phyloP scores from a whole-genome alignment of 2,329 filamentous ascomycete species.

The Penicillium paneum region DNA sequence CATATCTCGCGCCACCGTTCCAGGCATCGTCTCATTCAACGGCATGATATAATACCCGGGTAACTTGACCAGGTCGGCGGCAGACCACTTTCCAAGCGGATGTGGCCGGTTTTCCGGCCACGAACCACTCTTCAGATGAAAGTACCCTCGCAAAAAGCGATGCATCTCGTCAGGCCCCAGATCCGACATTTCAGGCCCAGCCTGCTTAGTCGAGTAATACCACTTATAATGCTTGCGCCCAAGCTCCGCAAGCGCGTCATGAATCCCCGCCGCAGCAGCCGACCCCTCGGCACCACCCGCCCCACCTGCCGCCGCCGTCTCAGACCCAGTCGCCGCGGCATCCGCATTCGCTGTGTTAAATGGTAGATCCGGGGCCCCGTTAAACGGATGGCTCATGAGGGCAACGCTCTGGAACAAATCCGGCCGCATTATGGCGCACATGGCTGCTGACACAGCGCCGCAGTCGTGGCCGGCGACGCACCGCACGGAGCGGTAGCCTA shows the following conservation, averaged over 20 bases:
- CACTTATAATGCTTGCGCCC: slow-evolving; percentile 67
- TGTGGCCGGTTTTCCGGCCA: slow-evolving; percentile 56
- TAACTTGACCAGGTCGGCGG: slow-evolving; percentile 56
- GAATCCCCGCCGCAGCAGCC: slow-evolving; percentile 45
- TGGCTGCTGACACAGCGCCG: slow-evolving; percentile 59
- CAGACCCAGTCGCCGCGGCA: not conserved
- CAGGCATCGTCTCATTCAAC: slow-evolving; percentile 56
- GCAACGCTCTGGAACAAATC: slow-evolving; percentile 63
- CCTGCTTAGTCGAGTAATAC: slow-evolving; percentile 46
- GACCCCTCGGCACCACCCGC: slow-evolving; percentile 16
- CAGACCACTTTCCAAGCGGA: slow-evolving; percentile 56
- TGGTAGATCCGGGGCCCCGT: slow-evolving; percentile 50
- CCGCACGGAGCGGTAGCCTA: slow-evolving; percentile 58
- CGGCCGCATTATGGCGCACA: slow-evolving; percentile 60
- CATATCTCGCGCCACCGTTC: slow-evolving; percentile 57
- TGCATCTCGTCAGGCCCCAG: slow-evolving; percentile 50
- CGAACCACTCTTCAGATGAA: slow-evolving; percentile 64
- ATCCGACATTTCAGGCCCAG: slow-evolving; percentile 38
- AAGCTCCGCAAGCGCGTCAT: slow-evolving; percentile 54
- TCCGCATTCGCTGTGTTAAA: slow-evolving; percentile 45
- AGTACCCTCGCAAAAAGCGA: slow-evolving; percentile 63
- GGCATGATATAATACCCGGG: slow-evolving; percentile 69
- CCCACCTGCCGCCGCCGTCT: not conserved
- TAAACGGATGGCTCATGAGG: slow-evolving; percentile 65
- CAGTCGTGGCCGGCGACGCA: slow-evolving; percentile 67